Base-by-base conservation (phyloP, 192 early-diverging fungal species). In the Coemansia sp. region DNA sequence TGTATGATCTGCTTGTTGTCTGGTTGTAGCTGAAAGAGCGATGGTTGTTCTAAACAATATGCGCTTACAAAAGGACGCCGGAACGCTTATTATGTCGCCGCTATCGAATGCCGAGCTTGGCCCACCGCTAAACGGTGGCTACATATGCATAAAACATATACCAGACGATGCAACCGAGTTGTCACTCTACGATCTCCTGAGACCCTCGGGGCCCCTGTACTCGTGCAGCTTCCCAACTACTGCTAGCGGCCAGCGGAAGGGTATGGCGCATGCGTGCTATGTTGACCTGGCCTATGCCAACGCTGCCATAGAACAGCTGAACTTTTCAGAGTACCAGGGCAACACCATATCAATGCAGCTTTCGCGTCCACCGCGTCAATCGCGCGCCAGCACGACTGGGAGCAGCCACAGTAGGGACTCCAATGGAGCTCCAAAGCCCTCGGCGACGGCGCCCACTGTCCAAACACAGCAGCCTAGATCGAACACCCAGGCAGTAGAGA, bases 1-100 rank as follows among this genome's bases (percentile, higher is more conserved):
- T 62, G 65, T 29, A 10, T 51, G 57, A 13, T 46, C 29, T 61
- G 46, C 41, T 57, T 49, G 38, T 67, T 43, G 27, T 71, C 54
- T 65, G 29, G 20, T 33, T 76, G 65, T 84, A 84, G 82, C 82
- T 38, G 82, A 84, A 71, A 79, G 76, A 72, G 82, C 82, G 16
- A 77, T 84, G 70, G 82, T 68, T 12, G 42, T 78, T 22, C 62
- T 84, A 24, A 84, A 84, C 74, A 79, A 72, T 33, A 38, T 49
- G 38, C 38, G 31, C 60, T 71, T 84, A 34, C 65, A 84, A 31
- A 69, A 61, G 36, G 65, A 54, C 61, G 71, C 61, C 8, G 74
- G 74, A 29, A 77, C 75, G 46, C 85, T 86, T 47, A 54, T 72
- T 27, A 52, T 86, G 73, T 79, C 85, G 9, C 85, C 85, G 40